These are phyloP conservation scores for Pseudonitzschia multiseries DNA, from an alignment of 108 stramenopile genomes.

Conservation along the genomic window DNA sequence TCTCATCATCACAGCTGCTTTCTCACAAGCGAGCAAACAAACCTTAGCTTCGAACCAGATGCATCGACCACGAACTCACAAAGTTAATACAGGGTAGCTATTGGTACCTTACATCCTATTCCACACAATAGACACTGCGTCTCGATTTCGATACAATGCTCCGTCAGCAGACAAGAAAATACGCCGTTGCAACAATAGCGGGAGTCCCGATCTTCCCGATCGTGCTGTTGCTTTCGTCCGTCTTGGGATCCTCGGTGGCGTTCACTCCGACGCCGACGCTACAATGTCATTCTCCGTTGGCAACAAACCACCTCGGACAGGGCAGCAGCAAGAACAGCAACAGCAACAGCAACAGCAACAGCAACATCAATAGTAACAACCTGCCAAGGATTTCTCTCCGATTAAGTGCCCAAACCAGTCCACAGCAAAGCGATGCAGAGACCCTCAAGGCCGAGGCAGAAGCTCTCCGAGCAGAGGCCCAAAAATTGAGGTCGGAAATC, in stretches of 20 bases:
- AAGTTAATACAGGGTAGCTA: no score
- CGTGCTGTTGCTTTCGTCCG: background rate
- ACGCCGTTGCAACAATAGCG: no score
- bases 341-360: background rate
- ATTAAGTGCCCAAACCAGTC: background rate
- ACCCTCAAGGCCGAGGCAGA: constrained; percentile 22
- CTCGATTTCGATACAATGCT: no score
- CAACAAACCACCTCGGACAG: background rate
- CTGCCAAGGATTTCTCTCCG: no score
- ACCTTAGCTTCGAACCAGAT: no score
- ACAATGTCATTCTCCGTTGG: no score
- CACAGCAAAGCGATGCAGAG: background rate
- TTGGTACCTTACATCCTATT: no score
- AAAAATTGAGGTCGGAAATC: constrained; percentile 27
- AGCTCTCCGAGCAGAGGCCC: constrained; percentile 15
- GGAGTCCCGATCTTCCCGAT: background rate
- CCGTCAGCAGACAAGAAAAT: no score
- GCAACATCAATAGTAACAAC: background rate
- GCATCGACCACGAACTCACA: no score
- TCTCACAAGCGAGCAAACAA: no score
- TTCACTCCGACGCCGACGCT: background rate
- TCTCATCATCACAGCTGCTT: no score
- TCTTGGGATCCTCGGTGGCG: background rate
- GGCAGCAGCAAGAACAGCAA: background rate
- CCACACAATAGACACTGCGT: no score